Evolutionary conservation across 805 yeast species (phyloP), one percentile per base, ranked within the genome.

Genomic region (Lachancea waltii): DNA sequence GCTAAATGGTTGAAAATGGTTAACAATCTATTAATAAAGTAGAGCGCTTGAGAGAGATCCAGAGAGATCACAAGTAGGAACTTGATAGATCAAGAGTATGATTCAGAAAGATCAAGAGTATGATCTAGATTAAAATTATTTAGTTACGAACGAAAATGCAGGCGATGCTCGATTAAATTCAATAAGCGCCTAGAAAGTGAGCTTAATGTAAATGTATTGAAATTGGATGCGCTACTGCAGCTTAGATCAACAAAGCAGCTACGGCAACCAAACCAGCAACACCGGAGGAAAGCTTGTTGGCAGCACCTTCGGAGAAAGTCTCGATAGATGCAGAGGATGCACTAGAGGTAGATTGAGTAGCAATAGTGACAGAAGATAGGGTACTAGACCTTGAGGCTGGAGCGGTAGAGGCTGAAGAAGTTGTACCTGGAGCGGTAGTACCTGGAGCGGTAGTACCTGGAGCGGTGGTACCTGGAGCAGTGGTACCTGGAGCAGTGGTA

Each of bases 171-270:
- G n/a, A n/a, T n/a, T n/a, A n/a, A n/a, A n/a, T n/a, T n/a, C n/a
- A n/a, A n/a, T n/a, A n/a, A n/a, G n/a, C n/a, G n/a, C n/a, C n/a
- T n/a, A n/a, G n/a, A n/a, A n/a, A n/a, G n/a, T n/a, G n/a, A n/a
- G n/a, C n/a, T n/a, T n/a, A n/a, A n/a, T n/a, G n/a, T n/a, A n/a
- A n/a, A n/a, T n/a, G n/a, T n/a, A n/a, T n/a, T n/a, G n/a, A n/a
- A n/a, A n/a, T n/a, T n/a, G n/a, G n/a, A n/a, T n/a, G n/a, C 30
- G 9, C 30, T 15, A 26, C 14, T 10, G 24, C 36, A 16, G 45
- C 58, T 65, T 67, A 68, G 54, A 69, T 62, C 49, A 70, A 58
- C 63, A 69, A 70, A 60, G 67, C 70, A 49, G 70, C 73, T 51
- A 62, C 63, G 46, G 74, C 75, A 44, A 72, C 72, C 44, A 66